Evolutionary conservation across 2,329 filamentous ascomycete genomes (phyloP).

Genomic region (Tolypocladium ovalisporum): DNA sequence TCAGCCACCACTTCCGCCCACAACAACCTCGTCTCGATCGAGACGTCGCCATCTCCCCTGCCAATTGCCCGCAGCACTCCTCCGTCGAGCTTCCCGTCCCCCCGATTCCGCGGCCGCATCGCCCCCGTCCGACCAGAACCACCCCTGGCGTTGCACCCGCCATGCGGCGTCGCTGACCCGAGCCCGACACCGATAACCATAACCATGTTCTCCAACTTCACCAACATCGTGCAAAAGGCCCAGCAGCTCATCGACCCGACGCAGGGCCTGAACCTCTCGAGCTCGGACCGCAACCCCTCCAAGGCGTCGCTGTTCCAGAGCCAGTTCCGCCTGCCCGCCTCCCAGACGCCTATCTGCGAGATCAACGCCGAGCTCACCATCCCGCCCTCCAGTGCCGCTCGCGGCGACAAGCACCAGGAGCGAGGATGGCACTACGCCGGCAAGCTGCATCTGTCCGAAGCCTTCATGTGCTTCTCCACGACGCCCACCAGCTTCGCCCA

Average conservation of each 20-base stretch:
- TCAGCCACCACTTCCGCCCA: not conserved
- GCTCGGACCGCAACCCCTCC: conserved; percentile 71
- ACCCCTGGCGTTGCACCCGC: conserved; percentile 10
- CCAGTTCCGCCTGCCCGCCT: conserved; percentile 89
- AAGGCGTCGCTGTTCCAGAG: conserved; percentile 89
- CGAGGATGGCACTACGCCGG: conserved; percentile 83
- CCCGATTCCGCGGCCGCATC: not conserved
- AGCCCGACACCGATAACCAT: conserved; percentile 11
- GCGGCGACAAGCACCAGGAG: conserved; percentile 60
- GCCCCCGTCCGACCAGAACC: not conserved
- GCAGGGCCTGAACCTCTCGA: conserved; percentile 60
- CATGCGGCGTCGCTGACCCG: conserved; percentile 29
- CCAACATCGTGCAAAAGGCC: conserved; percentile 87
- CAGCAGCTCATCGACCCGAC: conserved; percentile 90
- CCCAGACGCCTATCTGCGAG: conserved; percentile 88
- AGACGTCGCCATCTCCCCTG: not conserved
- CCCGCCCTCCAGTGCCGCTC: conserved; percentile 56
- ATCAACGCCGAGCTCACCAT: conserved; percentile 94
- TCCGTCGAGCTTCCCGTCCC: not conserved
- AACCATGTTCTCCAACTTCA: conserved; percentile 50
- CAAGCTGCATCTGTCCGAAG: conserved; percentile 86
- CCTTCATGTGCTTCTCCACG: conserved; percentile 94
- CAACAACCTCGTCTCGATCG: not conserved
- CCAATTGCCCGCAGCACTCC: not conserved
- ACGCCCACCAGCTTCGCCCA: conserved; percentile 79